Percentiles rank a stretch among this genome's conserved stretches.
phyloP scores from a whole-genome alignment of 1,284 basidiomycete genomes.

The Cryptococcus sp. region DNA sequence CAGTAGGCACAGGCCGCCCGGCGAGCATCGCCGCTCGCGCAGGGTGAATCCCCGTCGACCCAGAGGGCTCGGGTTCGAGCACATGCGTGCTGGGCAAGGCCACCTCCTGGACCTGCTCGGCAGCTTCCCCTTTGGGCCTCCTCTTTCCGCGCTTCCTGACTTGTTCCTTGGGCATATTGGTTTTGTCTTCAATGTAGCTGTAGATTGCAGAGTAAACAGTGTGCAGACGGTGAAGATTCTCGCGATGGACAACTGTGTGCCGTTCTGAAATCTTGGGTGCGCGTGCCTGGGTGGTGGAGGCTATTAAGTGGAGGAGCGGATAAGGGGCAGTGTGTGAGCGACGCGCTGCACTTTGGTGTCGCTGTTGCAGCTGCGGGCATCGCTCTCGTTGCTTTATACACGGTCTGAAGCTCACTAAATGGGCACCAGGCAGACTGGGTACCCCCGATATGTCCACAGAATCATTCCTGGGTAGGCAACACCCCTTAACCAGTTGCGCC shows the following conservation, averaged over 20 bases:
- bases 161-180: constrained; percentile 47
- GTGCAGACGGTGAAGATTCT: constrained; percentile 2
- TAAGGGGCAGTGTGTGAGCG: neutral
- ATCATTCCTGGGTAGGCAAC: constrained; percentile 12
- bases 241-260: neutral
- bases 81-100: constrained; percentile 5
- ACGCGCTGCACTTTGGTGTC: neutral
- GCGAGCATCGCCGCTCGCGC: constrained; percentile 37
- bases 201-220: neutral
- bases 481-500: too few relatives aligned
- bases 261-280: constrained; percentile 12
- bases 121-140: constrained; percentile 41
- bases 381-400: too few relatives aligned
- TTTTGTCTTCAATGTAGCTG: neutral
- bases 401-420: too few relatives aligned
- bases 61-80: constrained; percentile 15
- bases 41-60: constrained; percentile 38
- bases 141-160: constrained; percentile 49
- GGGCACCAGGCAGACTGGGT: too few relatives aligned
- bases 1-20: constrained; percentile 17
- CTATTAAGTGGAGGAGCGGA: neutral
- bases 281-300: constrained; percentile 5
- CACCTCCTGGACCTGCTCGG: constrained; percentile 11
- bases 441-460: constrained; percentile 8
- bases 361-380: too few relatives aligned